phyloP scores from a whole-genome alignment of 192 early-diverging fungal genomes.

The Gamsiella multidivaricata region DNA sequence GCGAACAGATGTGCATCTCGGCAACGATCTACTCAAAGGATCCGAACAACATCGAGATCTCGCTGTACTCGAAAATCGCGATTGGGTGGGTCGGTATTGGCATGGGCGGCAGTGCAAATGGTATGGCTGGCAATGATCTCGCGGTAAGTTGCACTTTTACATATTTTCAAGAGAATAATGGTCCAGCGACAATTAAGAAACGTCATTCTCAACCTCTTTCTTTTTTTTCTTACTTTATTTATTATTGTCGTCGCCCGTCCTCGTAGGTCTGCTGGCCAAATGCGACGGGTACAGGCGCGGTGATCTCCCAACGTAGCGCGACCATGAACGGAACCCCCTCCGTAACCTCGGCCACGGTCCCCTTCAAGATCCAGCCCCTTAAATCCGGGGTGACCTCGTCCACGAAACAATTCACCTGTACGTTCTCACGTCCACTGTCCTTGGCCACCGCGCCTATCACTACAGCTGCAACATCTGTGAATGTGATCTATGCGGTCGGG shows the following conservation, averaged over 20 bases:
- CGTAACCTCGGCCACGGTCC: not conserved
- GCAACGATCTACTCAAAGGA: slow-evolving; percentile 45
- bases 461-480: slow-evolving; percentile 8
- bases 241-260: too few species aligned
- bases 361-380: slow-evolving; percentile 8
- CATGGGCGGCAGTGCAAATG: slow-evolving; percentile 14
- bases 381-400: slow-evolving; percentile 24
- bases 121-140: slow-evolving; percentile 43
- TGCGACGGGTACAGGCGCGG: slow-evolving; percentile 3
- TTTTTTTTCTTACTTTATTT: too few species aligned
- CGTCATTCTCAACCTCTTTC: too few species aligned
- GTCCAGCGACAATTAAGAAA: too few species aligned
- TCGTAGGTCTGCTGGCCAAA: slow-evolving; percentile 39
- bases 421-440: slow-evolving; percentile 30
- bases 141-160: slow-evolving; percentile 25
- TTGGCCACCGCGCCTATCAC: slow-evolving; percentile 12
- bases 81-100: slow-evolving; percentile 41
- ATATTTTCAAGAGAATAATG: too few species aligned
- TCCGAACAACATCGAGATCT: slow-evolving; percentile 38
- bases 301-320: slow-evolving; percentile 35
- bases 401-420: slow-evolving; percentile 21
- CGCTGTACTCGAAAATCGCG: slow-evolving; percentile 16
- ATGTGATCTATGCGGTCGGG: slow-evolving; percentile 38
- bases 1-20: slow-evolving; percentile 32
- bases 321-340: slow-evolving; percentile 12